phyloP scores from a whole-genome alignment of 257 asterid species.

The Ilex aquifolium region DNA sequence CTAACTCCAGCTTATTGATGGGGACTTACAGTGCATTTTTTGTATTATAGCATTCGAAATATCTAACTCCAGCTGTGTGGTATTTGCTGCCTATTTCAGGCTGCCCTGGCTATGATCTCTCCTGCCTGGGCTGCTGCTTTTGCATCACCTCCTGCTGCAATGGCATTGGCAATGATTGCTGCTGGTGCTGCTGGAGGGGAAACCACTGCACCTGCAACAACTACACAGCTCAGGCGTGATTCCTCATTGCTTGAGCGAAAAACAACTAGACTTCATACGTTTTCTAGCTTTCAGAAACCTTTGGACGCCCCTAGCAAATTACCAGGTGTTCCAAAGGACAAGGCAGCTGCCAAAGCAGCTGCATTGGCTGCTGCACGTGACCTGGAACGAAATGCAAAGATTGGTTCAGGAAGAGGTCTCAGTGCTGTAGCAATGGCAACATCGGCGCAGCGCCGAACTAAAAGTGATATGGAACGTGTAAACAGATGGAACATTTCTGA shows the following conservation, averaged over 20 bases:
- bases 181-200: slow-evolving; percentile 99
- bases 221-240: slow-evolving; percentile 84
- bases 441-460: slow-evolving; percentile 78
- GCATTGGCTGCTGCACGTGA: slow-evolving; percentile 99
- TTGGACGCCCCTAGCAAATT: slow-evolving; percentile 67
- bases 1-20: neutral
- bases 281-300: slow-evolving; percentile 94
- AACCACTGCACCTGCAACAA: slow-evolving; percentile 48
- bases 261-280: slow-evolving; percentile 69
- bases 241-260: slow-evolving; percentile 88
- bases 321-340: slow-evolving; percentile 74
- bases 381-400: slow-evolving; percentile 94
- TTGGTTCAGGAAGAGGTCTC: slow-evolving; percentile 99
- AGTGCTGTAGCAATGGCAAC: slow-evolving; percentile 99
- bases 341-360: slow-evolving; percentile 98
- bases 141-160: slow-evolving; percentile 99
- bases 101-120: slow-evolving; percentile 94
- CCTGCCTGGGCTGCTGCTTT: slow-evolving; percentile 99
- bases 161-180: slow-evolving; percentile 97
- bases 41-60: no score
- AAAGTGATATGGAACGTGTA: slow-evolving; percentile 81
- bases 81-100: slow-evolving; percentile 32
- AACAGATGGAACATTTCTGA: slow-evolving; percentile 96
- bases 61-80: neutral
- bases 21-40: no score